Conservation (phyloP, 345 rosid genomes). For the Moringa oleifera region DNA sequence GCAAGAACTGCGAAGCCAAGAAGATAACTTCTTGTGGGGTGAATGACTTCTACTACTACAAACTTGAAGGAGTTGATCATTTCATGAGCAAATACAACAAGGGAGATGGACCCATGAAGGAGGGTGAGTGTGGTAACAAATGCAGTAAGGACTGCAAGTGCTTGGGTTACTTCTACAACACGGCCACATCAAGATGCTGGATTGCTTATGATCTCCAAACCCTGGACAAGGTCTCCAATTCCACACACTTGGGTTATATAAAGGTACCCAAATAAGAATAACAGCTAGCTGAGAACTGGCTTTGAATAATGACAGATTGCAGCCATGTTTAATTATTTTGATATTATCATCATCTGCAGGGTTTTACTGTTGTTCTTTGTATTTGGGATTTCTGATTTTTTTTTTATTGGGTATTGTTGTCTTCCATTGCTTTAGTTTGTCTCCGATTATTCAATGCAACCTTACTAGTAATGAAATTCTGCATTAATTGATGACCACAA, state of each 20-base stretch:
- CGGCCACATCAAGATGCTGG: constrained; percentile 16
- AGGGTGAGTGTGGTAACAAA: constrained; percentile 22
- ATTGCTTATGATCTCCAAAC: not conserved
- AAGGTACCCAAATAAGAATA: constrained; percentile 8
- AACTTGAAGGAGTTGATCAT: constrained; percentile 49
- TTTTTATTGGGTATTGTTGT: too few species aligned
- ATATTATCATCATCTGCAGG: too few species aligned
- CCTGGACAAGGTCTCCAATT: constrained; percentile 3
- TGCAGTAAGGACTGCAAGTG: constrained; percentile 34
- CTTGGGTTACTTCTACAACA: constrained; percentile 24
- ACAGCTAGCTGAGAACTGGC: too few species aligned
- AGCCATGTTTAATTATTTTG: too few species aligned
- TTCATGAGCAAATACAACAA: constrained; percentile 34
- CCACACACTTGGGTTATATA: constrained; percentile 10
- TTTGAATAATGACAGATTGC: too few species aligned
- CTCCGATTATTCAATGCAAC: too few species aligned
- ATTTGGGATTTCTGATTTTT: too few species aligned
- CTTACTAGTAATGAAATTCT: too few species aligned
- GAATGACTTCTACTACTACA: constrained; percentile 30
- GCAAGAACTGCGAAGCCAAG: constrained; percentile 25
- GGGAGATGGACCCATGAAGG: constrained; percentile 27
- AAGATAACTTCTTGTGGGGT: constrained; percentile 26
- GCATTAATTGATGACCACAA: too few species aligned
- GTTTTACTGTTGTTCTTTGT: too few species aligned
- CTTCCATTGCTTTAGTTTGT: not conserved